Evolutionary conservation across 106 monocot species (phyloP).

Genomic region (Dioscorea dumetorum): DNA sequence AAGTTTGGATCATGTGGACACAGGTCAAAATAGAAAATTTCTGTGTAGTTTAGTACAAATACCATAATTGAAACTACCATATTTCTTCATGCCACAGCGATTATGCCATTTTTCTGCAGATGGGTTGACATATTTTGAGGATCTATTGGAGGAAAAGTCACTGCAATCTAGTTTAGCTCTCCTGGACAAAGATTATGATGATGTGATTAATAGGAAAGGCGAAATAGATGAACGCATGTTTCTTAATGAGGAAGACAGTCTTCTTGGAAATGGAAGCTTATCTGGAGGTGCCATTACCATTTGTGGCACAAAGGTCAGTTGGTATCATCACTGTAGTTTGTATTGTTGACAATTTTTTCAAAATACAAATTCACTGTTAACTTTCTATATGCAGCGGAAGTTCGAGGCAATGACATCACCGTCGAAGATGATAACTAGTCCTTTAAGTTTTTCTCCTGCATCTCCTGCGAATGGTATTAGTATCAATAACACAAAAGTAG

Average conservation of each 20-base stretch:
- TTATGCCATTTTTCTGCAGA: slow-evolving; percentile 26
- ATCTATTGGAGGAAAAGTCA: slow-evolving; percentile 67
- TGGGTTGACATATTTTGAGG: slow-evolving; percentile 79
- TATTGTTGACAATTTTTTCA: no score
- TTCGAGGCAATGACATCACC: slow-evolving; percentile 56
- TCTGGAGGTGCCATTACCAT: slow-evolving; percentile 73
- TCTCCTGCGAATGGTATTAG: slow-evolving; percentile 38
- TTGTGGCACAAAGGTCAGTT: slow-evolving; percentile 57
- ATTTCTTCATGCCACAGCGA: neutral
- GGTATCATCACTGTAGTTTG: neutral
- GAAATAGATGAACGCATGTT: slow-evolving; percentile 92
- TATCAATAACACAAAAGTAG: slow-evolving; percentile 27
- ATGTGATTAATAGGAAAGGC: slow-evolving; percentile 44
- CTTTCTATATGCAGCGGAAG: slow-evolving; percentile 45
- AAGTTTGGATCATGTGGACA: slow-evolving; percentile 43
- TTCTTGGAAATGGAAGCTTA: slow-evolving; percentile 83
- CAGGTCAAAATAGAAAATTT: slow-evolving; percentile 34
- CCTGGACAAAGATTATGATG: slow-evolving; percentile 84
- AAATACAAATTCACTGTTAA: no score
- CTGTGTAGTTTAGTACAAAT: no score
- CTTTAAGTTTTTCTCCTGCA: slow-evolving; percentile 38
- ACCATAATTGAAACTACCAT: neutral
- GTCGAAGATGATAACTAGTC: slow-evolving; percentile 55
- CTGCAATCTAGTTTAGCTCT: slow-evolving; percentile 48
- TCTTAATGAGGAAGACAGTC: slow-evolving; percentile 71